phyloP scores from a whole-genome alignment of 306 rosid species.

The Cucumis sativus region DNA sequence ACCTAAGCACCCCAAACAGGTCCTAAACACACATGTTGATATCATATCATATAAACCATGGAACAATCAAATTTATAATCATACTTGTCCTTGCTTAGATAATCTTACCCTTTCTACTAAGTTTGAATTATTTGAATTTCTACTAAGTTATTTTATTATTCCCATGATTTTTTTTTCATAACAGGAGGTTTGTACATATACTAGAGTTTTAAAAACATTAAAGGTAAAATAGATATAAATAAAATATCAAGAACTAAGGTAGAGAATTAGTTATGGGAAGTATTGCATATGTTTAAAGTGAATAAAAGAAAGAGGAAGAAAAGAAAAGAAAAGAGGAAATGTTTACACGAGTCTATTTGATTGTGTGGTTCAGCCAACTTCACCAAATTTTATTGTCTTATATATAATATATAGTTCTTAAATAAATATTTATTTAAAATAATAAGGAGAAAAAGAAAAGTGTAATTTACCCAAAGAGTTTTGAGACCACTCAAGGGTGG shows the following conservation, averaged over 20 bases:
- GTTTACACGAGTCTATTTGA: background rate
- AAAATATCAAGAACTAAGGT: background rate
- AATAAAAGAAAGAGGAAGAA: background rate
- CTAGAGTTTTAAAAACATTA: no score
- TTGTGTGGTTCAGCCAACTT: background rate
- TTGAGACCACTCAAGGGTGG: slow-evolving; percentile 22
- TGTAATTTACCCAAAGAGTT: background rate
- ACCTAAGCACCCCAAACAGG: no score
- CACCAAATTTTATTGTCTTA: slow-evolving; percentile 1
- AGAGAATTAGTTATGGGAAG: background rate
- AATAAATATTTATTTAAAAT: background rate
- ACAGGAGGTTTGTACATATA: no score
- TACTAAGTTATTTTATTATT: no score
- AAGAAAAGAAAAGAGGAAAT: background rate
- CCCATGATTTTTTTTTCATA: no score
- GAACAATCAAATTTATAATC: no score
- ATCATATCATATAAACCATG: no score
- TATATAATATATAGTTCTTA: background rate
- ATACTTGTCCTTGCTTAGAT: no score
- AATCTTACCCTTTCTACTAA: no score
- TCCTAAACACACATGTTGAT: no score
- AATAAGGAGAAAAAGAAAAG: background rate
- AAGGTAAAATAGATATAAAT: background rate
- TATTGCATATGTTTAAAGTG: background rate
- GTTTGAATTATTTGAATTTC: no score